A percentile compares a stretch with the other conserved stretches of the same genome.
phyloP scores from a whole-genome alignment of 352 stramenopile species.

The Phytophthora hibernalis region DNA sequence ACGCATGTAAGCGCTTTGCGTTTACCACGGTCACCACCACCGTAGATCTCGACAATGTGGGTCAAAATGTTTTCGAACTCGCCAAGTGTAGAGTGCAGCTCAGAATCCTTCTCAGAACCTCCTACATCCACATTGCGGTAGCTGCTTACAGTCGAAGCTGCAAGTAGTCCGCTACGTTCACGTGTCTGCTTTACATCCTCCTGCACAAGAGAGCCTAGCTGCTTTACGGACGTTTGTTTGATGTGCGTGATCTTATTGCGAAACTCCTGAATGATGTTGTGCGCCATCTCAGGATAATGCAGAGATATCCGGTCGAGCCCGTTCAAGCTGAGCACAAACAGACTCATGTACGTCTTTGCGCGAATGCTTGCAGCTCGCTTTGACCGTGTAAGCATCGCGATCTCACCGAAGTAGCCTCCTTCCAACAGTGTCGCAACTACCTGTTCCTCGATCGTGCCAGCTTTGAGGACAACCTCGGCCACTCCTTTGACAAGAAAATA shows the following conservation, averaged over 20 bases:
- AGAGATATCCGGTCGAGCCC: conserved; percentile 75
- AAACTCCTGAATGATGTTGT: conserved; percentile 78
- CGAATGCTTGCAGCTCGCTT: conserved; percentile 83
- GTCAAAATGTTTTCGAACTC: conserved; percentile 64
- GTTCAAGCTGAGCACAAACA: conserved; percentile 78
- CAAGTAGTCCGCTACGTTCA: conserved; percentile 39
- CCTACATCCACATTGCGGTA: conserved; percentile 2
- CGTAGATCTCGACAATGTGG: conserved; percentile 72
- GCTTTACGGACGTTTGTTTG: conserved; percentile 61
- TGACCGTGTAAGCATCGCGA: conserved; percentile 82
- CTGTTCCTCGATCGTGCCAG: conserved; percentile 54
- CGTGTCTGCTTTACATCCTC: conserved; percentile 47
- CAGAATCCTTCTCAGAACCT: conserved; percentile 22
- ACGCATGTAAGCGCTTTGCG: conserved; percentile 75
- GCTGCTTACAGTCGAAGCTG: conserved; percentile 11
- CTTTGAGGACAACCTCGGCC: conserved; percentile 78
- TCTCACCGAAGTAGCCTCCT: conserved; percentile 84
- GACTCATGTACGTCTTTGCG: conserved; percentile 80
- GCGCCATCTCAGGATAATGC: conserved; percentile 85
- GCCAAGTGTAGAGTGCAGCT: conserved; percentile 58
- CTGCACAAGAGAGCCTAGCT: conserved; percentile 38
- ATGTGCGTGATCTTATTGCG: conserved; percentile 85
- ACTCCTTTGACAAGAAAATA: conserved; percentile 85
- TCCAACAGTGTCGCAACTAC: conserved; percentile 71
- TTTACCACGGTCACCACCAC: conserved; percentile 73